These are phyloP conservation scores for Peronospora belbahrii DNA, from an alignment of 352 stramenopile species.

Conservation along the genomic window DNA sequence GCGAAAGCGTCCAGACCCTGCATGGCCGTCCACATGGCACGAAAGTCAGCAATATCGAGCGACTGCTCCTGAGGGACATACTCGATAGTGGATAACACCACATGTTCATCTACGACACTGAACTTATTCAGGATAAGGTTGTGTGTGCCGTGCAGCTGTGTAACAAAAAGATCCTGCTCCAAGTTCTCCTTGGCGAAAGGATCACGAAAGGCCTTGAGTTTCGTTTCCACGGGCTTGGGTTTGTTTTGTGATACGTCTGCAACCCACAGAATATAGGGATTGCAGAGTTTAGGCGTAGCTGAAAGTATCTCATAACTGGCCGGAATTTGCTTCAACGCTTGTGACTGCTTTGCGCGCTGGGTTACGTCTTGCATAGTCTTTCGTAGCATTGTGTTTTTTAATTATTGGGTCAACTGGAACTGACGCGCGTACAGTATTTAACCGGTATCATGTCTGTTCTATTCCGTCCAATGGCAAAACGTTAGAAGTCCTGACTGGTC, in stretches of 20 bases:
- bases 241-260: constrained; percentile 34
- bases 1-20: constrained; percentile 56
- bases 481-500: constrained; percentile 15
- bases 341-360: constrained; percentile 43
- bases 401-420: not conserved
- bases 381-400: constrained; percentile 34
- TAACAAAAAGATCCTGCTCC: constrained; percentile 61
- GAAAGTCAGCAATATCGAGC: constrained; percentile 42
- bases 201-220: constrained; percentile 40
- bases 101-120: constrained; percentile 66
- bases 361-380: constrained; percentile 55
- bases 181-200: constrained; percentile 68
- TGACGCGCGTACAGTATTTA: not conserved
- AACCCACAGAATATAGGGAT: constrained; percentile 56
- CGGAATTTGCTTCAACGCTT: constrained; percentile 59
- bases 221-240: constrained; percentile 17
- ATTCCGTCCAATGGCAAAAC: constrained; percentile 12
- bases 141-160: constrained; percentile 54
- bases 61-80: constrained; percentile 60
- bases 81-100: constrained; percentile 68
- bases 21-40: constrained; percentile 73
- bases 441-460: not conserved
- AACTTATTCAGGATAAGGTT: constrained; percentile 85
- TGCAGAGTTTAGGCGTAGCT: constrained; percentile 14
- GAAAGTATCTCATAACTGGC: constrained; percentile 47